Evolutionary conservation across 2,329 filamentous ascomycete species (phyloP).

Genomic region (Fusarium sp.): DNA sequence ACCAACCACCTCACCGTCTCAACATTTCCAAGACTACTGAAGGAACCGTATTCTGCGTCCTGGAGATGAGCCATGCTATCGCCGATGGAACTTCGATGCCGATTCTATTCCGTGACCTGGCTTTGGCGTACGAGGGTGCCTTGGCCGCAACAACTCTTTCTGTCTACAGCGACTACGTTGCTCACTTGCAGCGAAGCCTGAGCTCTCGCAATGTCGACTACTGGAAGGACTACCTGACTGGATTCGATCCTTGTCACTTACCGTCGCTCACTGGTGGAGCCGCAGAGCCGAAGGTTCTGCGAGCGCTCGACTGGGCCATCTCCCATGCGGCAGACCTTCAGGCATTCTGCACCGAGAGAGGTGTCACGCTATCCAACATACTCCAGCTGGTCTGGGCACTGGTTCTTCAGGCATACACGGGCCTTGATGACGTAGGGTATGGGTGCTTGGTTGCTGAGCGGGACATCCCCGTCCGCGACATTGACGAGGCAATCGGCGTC

Average conservation of each 20-base stretch:
- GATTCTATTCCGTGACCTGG: constrained; percentile 32
- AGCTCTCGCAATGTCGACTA: background rate
- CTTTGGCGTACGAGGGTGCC: constrained; percentile 20
- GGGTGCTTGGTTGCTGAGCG: constrained; percentile 22
- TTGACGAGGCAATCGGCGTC: constrained; percentile 23
- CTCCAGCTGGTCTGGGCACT: constrained; percentile 31
- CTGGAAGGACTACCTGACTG: constrained; percentile 21
- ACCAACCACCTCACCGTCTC: constrained; percentile 27
- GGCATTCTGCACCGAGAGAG: constrained; percentile 7
- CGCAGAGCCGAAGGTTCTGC: background rate
- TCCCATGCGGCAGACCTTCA: background rate
- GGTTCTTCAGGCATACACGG: constrained; percentile 29
- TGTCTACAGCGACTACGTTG: constrained; percentile 32
- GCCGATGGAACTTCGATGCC: constrained; percentile 35
- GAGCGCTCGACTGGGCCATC: constrained; percentile 16
- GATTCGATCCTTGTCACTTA: constrained; percentile 8
- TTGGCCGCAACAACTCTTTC: background rate
- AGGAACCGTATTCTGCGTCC: background rate
- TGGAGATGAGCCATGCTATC: constrained; percentile 42
- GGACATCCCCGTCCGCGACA: constrained; percentile 6
- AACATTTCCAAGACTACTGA: constrained; percentile 12
- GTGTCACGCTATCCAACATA: constrained; percentile 24
- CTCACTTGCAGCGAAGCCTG: constrained; percentile 1
- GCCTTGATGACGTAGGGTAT: constrained; percentile 27
- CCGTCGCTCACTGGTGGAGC: background rate